Conservation (phyloP, 257 asterid species). For the Petunia secreta region DNA sequence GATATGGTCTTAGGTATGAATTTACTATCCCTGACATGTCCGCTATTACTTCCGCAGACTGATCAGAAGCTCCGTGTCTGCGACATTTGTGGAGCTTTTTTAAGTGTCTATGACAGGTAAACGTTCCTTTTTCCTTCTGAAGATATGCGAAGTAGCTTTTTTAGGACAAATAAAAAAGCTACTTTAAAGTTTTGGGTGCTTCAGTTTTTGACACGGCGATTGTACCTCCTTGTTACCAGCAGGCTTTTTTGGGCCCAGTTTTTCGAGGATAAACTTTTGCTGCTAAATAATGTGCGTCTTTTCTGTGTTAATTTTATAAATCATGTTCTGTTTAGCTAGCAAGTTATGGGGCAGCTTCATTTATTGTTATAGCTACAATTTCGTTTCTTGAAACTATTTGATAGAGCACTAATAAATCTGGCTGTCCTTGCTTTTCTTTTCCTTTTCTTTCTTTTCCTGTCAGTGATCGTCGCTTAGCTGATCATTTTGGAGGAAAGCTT, state of each 20-base stretch:
- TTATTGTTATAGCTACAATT: not conserved
- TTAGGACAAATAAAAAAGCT: constrained; percentile 47
- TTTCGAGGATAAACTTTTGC: constrained; percentile 97
- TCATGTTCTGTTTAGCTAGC: constrained; percentile 63
- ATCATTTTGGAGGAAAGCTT: constrained; percentile 99
- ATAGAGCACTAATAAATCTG: not conserved
- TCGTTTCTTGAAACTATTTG: not conserved
- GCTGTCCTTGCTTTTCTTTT: constrained; percentile 27
- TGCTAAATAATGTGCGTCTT: constrained; percentile 99
- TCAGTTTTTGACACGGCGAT: constrained; percentile 76
- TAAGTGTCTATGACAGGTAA: constrained; percentile 94
- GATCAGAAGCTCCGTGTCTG: constrained; percentile 99
- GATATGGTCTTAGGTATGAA: not conserved
- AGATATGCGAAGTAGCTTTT: constrained; percentile 24
- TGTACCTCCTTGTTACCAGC: constrained; percentile 97
- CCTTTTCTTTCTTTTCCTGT: constrained; percentile 32
- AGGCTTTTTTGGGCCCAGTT: constrained; percentile 98
- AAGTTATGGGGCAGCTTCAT: constrained; percentile 33
- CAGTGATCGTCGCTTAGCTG: constrained; percentile 99
- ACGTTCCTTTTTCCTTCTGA: constrained; percentile 26
- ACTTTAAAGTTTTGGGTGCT: constrained; percentile 50
- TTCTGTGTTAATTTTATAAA: constrained; percentile 68
- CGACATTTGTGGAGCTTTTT: constrained; percentile 97
- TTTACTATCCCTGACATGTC: constrained; percentile 36
- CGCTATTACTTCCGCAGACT: constrained; percentile 58